Percentiles rank a stretch among this genome's conserved stretches.
Evolutionary conservation across 2,329 filamentous ascomycete species (phyloP).

Genomic region (Acarospora socialis): DNA sequence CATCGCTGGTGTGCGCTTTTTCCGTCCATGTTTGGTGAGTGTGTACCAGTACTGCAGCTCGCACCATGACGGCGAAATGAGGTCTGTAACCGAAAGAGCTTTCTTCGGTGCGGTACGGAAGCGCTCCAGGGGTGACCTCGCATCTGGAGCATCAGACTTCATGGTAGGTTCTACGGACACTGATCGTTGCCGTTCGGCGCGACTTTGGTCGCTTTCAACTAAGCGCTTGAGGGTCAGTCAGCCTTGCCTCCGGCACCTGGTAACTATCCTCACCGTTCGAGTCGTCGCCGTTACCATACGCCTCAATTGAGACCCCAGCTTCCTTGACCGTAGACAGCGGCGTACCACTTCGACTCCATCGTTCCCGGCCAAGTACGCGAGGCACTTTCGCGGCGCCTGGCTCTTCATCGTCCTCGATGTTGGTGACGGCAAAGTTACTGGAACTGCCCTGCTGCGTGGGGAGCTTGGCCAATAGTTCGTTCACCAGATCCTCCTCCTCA

Average conservation of each 20-base stretch:
- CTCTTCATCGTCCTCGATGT: constrained; percentile 32
- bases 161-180: constrained; percentile 11
- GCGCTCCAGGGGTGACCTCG: constrained; percentile 53
- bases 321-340: constrained; percentile 1
- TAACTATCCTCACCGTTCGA: constrained; percentile 36
- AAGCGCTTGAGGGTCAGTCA: constrained; percentile 51
- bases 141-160: constrained; percentile 23
- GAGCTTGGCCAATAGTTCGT: constrained; percentile 35
- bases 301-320: constrained; percentile 24
- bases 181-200: constrained; percentile 7
- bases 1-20: constrained; percentile 69
- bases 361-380: constrained; percentile 27
- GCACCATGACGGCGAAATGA: constrained; percentile 86
- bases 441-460: constrained; percentile 20
- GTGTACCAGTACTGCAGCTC: constrained; percentile 89
- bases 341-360: constrained; percentile 14
- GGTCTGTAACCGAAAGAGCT: constrained; percentile 72
- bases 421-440: constrained; percentile 19
- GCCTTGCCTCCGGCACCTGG: constrained; percentile 21
- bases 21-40: constrained; percentile 61
- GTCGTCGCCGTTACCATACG: constrained; percentile 14
- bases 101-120: constrained; percentile 68
- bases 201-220: constrained; percentile 33
- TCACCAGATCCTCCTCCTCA: constrained; percentile 41
- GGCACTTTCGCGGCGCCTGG: constrained; percentile 24